Evolutionary conservation across 371 early-diverging fungal genomes (phyloP).

Genomic region (Coemansia sp.): DNA sequence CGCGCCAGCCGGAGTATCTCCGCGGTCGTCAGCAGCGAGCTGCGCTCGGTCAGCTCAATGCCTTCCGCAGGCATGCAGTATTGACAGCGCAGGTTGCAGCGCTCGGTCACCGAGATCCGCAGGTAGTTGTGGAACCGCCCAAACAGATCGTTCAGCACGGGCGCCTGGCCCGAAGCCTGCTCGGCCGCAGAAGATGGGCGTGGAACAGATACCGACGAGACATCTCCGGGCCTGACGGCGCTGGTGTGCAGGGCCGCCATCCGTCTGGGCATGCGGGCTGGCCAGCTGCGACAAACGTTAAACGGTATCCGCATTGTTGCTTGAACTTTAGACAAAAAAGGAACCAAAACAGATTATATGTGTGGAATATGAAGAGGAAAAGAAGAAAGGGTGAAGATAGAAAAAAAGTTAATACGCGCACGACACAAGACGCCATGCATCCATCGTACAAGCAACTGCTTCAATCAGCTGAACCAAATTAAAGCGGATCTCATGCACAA

Average conservation of each 20-base stretch:
- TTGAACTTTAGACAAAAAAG: too few species aligned
- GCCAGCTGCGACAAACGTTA: too few species aligned
- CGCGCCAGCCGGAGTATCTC: conserved; percentile 80
- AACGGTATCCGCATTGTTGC: too few species aligned
- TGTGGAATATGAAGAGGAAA: background rate
- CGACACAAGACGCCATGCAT: too few species aligned
- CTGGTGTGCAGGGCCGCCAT: too few species aligned
- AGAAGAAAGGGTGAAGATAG: background rate
- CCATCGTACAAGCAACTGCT: background rate
- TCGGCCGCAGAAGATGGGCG: too few species aligned
- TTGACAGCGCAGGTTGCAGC: conserved; percentile 91
- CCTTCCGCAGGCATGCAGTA: conserved; percentile 97
- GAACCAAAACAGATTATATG: background rate
- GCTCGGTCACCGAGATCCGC: conserved; percentile 89
- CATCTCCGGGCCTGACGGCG: too few species aligned
- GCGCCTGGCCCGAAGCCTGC: background rate
- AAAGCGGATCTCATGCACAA: too few species aligned
- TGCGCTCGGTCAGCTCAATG: conserved; percentile 69
- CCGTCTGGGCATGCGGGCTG: too few species aligned
- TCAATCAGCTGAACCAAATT: background rate
- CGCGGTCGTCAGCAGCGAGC: conserved; percentile 67
- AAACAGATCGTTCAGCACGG: conserved; percentile 67
- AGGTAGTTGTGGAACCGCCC: conserved; percentile 87
- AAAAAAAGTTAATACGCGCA: background rate
- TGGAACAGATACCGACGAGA: background rate